A percentile compares a stretch with the other conserved stretches of the same genome.
These are phyloP conservation scores for Chloris gayana DNA, from an alignment of 176 grass and related monocot species.

Conservation along the genomic window DNA sequence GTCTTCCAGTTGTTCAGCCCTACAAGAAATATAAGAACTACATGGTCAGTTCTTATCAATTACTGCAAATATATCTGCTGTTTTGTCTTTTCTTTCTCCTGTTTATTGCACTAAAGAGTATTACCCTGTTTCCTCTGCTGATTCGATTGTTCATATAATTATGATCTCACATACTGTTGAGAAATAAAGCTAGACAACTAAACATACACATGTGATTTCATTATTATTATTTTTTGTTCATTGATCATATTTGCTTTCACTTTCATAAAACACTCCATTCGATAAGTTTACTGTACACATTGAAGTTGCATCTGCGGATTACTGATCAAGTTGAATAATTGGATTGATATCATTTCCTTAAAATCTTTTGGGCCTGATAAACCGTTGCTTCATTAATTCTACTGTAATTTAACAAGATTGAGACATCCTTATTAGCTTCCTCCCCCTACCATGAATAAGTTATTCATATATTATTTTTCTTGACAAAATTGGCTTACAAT, in stretches of 20 bases:
- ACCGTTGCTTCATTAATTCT: neutral
- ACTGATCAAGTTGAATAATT: conserved; percentile 19
- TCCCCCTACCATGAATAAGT: neutral
- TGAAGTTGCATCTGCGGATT: conserved; percentile 4
- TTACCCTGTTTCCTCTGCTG: neutral
- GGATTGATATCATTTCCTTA: neutral
- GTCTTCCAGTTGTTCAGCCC: conserved; percentile 96
- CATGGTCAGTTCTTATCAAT: conserved; percentile 64
- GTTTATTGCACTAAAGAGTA: conserved; percentile 22
- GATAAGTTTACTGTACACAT: neutral
- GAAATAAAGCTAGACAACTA: conserved; percentile 3
- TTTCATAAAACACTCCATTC: conserved; percentile 10
- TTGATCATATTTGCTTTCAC: conserved; percentile 1
- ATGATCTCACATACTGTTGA: neutral
- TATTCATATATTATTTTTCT: conserved; percentile 4
- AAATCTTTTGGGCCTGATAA: conserved; percentile 5
- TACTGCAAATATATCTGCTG: neutral
- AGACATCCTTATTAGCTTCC: neutral
- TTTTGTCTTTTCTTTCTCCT: conserved; percentile 12
- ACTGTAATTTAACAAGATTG: neutral
- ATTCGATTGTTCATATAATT: conserved; percentile 1
- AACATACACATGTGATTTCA: neutral
- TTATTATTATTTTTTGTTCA: conserved; percentile 5
- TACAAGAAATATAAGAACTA: conserved; percentile 82
- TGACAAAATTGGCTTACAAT: conserved; percentile 28